Conservation (phyloP, 1,139 yeast species). For the Suhomyces choctaworum region DNA sequence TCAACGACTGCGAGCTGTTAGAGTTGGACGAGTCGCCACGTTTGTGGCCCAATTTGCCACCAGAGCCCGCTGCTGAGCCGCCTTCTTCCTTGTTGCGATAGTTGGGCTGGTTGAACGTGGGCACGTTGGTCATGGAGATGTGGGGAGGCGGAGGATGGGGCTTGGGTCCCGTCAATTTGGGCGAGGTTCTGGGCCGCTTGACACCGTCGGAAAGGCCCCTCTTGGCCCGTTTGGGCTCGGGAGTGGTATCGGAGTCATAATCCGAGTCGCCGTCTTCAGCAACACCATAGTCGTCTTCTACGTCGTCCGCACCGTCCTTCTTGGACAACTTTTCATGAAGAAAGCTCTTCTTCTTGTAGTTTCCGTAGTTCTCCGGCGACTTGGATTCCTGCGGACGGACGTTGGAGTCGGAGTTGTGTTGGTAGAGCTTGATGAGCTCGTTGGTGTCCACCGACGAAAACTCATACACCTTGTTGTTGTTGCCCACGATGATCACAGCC, state of each 20-base stretch:
- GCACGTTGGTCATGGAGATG: constrained; percentile 31
- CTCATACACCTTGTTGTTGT: constrained; percentile 78
- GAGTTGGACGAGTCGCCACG: constrained; percentile 17
- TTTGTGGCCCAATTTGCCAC: constrained; percentile 9
- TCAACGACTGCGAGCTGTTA: constrained; percentile 19
- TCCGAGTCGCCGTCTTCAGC: constrained; percentile 31
- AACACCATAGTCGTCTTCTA: constrained; percentile 25
- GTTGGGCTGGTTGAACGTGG: constrained; percentile 28
- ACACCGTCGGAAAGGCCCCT: constrained; percentile 14
- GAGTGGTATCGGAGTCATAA: constrained; percentile 27
- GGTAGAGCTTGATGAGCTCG: constrained; percentile 59
- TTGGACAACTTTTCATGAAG: constrained; percentile 12
- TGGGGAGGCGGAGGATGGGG: constrained; percentile 26
- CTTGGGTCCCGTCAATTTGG: constrained; percentile 11
- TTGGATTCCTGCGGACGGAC: constrained; percentile 54
- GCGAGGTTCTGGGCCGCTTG: constrained; percentile 7
- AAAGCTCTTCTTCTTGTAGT: constrained; percentile 35
- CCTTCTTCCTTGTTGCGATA: constrained; percentile 14
- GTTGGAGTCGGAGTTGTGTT: constrained; percentile 19
- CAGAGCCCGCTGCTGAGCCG: neutral
- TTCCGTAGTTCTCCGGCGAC: constrained; percentile 60
- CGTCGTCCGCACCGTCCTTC: constrained; percentile 11
- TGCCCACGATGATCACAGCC: constrained; percentile 87
- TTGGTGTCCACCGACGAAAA: constrained; percentile 72
- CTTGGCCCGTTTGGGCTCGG: constrained; percentile 31